Percentiles rank a stretch among this genome's conserved stretches.
phyloP scores from a whole-genome alignment of 768 basidiomycete species.

The Boletus edulis region DNA sequence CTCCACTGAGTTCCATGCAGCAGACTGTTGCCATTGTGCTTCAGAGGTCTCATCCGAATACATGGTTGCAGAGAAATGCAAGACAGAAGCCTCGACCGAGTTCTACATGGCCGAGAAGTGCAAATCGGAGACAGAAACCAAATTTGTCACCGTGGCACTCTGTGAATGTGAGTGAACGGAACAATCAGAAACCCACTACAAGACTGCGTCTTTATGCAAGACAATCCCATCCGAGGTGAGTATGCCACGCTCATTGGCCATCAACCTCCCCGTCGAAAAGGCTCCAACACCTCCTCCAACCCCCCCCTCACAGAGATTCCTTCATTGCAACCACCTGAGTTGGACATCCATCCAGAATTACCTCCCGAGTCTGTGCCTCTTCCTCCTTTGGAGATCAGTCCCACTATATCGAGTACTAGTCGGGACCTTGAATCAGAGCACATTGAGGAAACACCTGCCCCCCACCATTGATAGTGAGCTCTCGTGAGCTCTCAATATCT shows the following conservation, averaged over 20 bases:
- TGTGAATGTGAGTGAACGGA: slow-evolving; percentile 31
- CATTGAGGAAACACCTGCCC: slow-evolving; percentile 6
- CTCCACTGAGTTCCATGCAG: slow-evolving; percentile 49
- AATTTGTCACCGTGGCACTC: slow-evolving; percentile 45
- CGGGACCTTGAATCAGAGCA: slow-evolving; percentile 22
- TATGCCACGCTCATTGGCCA: slow-evolving; percentile 36
- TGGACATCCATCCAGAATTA: slow-evolving; percentile 10
- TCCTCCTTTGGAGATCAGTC: slow-evolving; percentile 36
- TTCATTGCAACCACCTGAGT: slow-evolving; percentile 28
- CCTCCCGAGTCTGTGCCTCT: slow-evolving; percentile 35
- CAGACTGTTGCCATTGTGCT: slow-evolving; percentile 33
- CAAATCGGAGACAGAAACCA: slow-evolving; percentile 35
- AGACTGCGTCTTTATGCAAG: slow-evolving; percentile 44
- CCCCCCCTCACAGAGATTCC: slow-evolving; percentile 18
- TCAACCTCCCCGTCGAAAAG: slow-evolving; percentile 26
- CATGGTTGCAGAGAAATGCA: slow-evolving; percentile 48
- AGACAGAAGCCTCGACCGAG: slow-evolving; percentile 40
- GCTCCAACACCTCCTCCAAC: slow-evolving; percentile 26
- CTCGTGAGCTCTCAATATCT: slow-evolving; percentile 22
- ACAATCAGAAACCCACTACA: slow-evolving; percentile 47
- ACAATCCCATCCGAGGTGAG: slow-evolving; percentile 36
- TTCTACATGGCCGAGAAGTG: slow-evolving; percentile 56
- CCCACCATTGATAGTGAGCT: slow-evolving; percentile 18
- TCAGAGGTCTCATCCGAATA: slow-evolving; percentile 46
- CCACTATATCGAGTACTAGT: slow-evolving; percentile 22